Conservation (phyloP, 495 filamentous ascomycete species). For the Glonium stellatum region DNA sequence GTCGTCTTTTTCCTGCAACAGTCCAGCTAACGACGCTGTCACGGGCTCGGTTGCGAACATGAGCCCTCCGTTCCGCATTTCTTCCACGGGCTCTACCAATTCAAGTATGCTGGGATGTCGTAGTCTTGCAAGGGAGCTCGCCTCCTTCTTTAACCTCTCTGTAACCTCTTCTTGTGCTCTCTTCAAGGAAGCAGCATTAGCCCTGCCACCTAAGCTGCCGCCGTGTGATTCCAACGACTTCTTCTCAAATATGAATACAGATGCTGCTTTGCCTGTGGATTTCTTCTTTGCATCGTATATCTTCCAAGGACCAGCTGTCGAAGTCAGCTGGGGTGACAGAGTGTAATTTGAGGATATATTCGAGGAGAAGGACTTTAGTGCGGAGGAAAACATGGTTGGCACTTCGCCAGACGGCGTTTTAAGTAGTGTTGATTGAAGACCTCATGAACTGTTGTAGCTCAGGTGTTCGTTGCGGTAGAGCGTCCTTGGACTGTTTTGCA, state of each 20-base stretch:
- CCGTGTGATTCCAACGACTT: constrained; percentile 71
- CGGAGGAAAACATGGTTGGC: constrained; percentile 73
- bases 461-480: not conserved
- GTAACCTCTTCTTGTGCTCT: constrained; percentile 79
- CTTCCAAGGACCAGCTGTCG: constrained; percentile 86
- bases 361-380: constrained; percentile 82
- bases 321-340: constrained; percentile 58
- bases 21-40: constrained; percentile 73
- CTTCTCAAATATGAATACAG: constrained; percentile 90
- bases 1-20: constrained; percentile 84
- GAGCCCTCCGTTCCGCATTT: constrained; percentile 79
- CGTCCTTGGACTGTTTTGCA: not conserved
- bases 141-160: constrained; percentile 85
- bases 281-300: constrained; percentile 97
- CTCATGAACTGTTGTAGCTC: constrained; percentile 1
- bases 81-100: constrained; percentile 89
- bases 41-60: constrained; percentile 94
- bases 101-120: constrained; percentile 89
- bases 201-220: constrained; percentile 46
- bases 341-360: constrained; percentile 90
- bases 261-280: constrained; percentile 75
- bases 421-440: not conserved
- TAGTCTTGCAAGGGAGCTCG: constrained; percentile 73
- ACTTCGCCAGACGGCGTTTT: constrained; percentile 7
- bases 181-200: constrained; percentile 62